Conservation (phyloP, 2,329 filamentous ascomycete genomes). For the Beauveria medogensis region DNA sequence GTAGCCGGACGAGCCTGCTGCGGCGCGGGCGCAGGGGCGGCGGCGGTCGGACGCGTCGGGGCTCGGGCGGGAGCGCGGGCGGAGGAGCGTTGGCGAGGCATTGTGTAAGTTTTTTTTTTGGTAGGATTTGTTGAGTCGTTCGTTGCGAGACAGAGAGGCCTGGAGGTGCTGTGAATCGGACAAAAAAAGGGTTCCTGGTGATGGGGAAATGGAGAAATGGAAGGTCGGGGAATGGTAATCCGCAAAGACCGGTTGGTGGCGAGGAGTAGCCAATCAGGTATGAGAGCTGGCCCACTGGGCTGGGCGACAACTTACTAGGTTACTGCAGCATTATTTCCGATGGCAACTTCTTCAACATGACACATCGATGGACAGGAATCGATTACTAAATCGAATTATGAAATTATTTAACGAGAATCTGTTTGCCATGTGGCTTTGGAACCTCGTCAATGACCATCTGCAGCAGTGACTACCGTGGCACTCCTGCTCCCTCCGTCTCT, state of each 20-base stretch:
- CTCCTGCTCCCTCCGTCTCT: too few relatives aligned
- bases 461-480: too few relatives aligned
- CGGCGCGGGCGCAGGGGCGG: slow-evolving; percentile 46
- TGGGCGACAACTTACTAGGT: neutral
- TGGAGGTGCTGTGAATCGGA: neutral
- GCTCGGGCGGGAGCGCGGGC: slow-evolving; percentile 47
- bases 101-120: slow-evolving; percentile 25
- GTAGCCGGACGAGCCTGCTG: too few relatives aligned
- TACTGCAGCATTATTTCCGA: neutral
- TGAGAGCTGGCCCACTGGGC: slow-evolving; percentile 2
- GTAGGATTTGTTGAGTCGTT: slow-evolving; percentile 15
- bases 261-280: slow-evolving; percentile 21
- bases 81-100: slow-evolving; percentile 72
- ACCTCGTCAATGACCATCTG: too few relatives aligned
- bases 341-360: neutral
- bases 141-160: neutral
- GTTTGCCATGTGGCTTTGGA: too few relatives aligned
- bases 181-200: neutral
- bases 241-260: slow-evolving; percentile 17
- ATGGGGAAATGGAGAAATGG: slow-evolving; percentile 15
- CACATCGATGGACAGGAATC: neutral
- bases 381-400: too few relatives aligned
- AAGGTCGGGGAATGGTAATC: slow-evolving; percentile 22
- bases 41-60: slow-evolving; percentile 58
- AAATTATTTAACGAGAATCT: too few relatives aligned